Conservation (phyloP, 2,329 filamentous ascomycete genomes). For the Fusarium nygamai region DNA sequence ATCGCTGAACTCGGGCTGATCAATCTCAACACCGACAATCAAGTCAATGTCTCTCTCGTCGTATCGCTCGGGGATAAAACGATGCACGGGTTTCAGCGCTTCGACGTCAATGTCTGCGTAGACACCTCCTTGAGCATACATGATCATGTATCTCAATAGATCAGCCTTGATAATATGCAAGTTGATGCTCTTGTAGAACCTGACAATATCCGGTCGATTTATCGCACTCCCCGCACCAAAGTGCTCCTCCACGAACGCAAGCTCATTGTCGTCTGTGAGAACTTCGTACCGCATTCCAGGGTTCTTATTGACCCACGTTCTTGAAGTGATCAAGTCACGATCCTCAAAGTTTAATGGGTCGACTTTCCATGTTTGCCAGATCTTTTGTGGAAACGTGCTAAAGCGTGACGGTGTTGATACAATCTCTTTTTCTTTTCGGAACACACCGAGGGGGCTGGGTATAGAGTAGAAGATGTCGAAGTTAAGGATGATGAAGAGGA, state of each 20-base stretch:
- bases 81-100: constrained; percentile 47
- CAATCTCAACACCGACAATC: constrained; percentile 76
- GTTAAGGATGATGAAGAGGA: constrained; percentile 60
- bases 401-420: constrained; percentile 28
- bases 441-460: constrained; percentile 34
- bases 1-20: constrained; percentile 70
- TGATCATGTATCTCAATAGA: constrained; percentile 74
- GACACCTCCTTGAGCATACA: constrained; percentile 81
- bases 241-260: constrained; percentile 74
- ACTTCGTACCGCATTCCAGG: constrained; percentile 74
- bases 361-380: constrained; percentile 83
- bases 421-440: constrained; percentile 24
- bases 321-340: constrained; percentile 67
- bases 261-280: constrained; percentile 73
- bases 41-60: constrained; percentile 73
- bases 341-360: constrained; percentile 73
- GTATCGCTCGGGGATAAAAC: constrained; percentile 62
- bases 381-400: constrained; percentile 69
- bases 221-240: constrained; percentile 72
- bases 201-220: constrained; percentile 72
- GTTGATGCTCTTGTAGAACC: constrained; percentile 67
- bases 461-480: constrained; percentile 51
- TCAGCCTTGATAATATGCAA: constrained; percentile 73
- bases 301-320: constrained; percentile 74
- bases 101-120: constrained; percentile 65